phyloP scores from a whole-genome alignment of 129 eudicot species.

The sunflower (Helianthus annuus) region DNA sequence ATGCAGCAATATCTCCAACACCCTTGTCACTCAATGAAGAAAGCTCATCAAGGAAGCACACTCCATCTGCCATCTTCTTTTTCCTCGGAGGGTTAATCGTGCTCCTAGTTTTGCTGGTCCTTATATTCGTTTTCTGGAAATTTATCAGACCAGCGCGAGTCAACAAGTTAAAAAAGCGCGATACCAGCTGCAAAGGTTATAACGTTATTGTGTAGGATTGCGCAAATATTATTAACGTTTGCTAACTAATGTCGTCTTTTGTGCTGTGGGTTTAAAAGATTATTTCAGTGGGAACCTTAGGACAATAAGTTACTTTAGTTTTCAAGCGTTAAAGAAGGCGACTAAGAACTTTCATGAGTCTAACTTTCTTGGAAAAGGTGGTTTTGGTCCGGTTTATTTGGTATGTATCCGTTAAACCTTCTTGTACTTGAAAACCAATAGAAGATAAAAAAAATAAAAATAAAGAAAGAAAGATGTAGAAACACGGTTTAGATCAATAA shows the following conservation, averaged over 20 bases:
- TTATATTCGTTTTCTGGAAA: conserved; percentile 43
- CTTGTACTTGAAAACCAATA: conserved; percentile 1
- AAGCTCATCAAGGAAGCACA: conserved; percentile 32
- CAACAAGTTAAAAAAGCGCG: conserved; percentile 19
- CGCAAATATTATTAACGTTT: not conserved
- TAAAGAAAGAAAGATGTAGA: not conserved
- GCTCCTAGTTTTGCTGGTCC: conserved; percentile 43
- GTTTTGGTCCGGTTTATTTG: conserved; percentile 67
- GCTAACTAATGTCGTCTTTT: not conserved
- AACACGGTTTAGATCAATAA: no score
- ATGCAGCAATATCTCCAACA: conserved; percentile 37
- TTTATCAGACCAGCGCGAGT: conserved; percentile 29
- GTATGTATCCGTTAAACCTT: conserved; percentile 28
- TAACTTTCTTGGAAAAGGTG: conserved; percentile 69
- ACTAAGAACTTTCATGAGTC: conserved; percentile 60
- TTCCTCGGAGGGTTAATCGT: conserved; percentile 52
- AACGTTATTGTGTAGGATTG: not conserved
- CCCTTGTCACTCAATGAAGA: conserved; percentile 24
- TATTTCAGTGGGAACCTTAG: conserved; percentile 46
- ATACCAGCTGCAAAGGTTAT: conserved; percentile 35
- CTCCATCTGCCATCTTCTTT: conserved; percentile 32
- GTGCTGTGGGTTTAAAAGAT: conserved; percentile 30
- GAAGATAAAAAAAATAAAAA: not conserved
- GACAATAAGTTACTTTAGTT: conserved; percentile 50
- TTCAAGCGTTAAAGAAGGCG: conserved; percentile 55